Evolutionary conservation across 352 stramenopile genomes (phyloP).

Genomic region (Globisporangium nunn): DNA sequence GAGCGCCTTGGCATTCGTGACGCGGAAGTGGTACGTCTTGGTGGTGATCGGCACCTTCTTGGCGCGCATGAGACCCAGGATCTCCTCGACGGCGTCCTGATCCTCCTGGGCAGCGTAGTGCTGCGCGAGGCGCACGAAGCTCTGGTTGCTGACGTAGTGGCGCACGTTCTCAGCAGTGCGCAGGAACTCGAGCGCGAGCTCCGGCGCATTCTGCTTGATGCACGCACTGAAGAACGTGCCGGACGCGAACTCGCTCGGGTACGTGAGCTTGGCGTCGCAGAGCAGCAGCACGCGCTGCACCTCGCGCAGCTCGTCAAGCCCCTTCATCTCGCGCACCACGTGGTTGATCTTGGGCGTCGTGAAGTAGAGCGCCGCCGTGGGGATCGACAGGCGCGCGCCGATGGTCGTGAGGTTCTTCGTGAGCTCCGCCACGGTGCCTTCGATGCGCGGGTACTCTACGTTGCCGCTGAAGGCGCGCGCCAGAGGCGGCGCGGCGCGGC

Average conservation of each 20-base stretch:
- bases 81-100: constrained; percentile 51
- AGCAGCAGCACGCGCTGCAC: constrained; percentile 71
- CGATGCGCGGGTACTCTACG: constrained; percentile 76
- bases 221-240: constrained; percentile 63
- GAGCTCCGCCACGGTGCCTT: constrained; percentile 62
- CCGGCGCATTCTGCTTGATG: constrained; percentile 46
- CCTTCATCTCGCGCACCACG: constrained; percentile 78
- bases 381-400: constrained; percentile 67
- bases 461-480: constrained; percentile 70
- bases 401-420: constrained; percentile 66
- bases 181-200: constrained; percentile 69
- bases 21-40: constrained; percentile 74
- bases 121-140: constrained; percentile 63
- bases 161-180: constrained; percentile 58
- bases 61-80: constrained; percentile 41
- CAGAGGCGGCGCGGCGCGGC: constrained; percentile 4
- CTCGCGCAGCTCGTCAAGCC: constrained; percentile 52
- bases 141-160: constrained; percentile 76
- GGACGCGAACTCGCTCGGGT: constrained; percentile 52
- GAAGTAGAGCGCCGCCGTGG: constrained; percentile 72
- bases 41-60: constrained; percentile 40
- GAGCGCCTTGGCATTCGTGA: constrained; percentile 59
- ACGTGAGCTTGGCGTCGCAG: constrained; percentile 72
- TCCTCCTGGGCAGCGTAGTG: constrained; percentile 49
- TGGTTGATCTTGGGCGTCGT: constrained; percentile 80